Evolutionary conservation across 1,284 basidiomycete genomes (phyloP), one percentile per base, ranked within the genome.

Genomic region (Ceratobasidium sp.): DNA sequence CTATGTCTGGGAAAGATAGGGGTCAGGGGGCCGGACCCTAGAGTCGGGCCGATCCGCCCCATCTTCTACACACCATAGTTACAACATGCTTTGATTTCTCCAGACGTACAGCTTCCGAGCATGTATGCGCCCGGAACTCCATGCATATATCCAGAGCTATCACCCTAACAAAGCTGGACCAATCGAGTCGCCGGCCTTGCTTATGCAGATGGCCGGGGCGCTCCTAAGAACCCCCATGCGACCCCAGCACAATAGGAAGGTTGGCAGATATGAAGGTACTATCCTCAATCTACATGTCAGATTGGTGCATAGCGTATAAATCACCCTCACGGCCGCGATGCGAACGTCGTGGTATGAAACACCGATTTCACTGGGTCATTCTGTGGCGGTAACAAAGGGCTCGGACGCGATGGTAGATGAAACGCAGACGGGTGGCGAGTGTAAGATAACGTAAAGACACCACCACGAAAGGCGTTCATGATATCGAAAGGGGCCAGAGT

Each of bases 291-390:
- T 89, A 90, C 15, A 87, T 88, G 80, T 88, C 89, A 51, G 86
- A 86, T 79, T 87, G 83, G 80, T 90, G 90, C 87, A 91, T 87
- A 52, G 85, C 80, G 83, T 89, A 90, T 40, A 91, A 81, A 34
- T 88, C 89, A 69, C 88, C 87, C 78, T 87, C 84, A 90, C 84
- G 56, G 89, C 89, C 22, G 83, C 80, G 80, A 88, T 87, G 80
- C 88, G 89, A 25, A 77, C 82, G 37, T 81, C 82, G 81, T 90
- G 90, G 71, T 86, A 88, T 0, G 89, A 89, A 57, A 87, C 86
- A 78, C 90, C 89, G 62, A 90, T 86, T 81, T 91, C 90, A 74
- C 90, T 83, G 78, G 91, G 86, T 90, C 90, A 91, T 37, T 81
- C 79, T 4, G 90, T 90, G 7, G 90, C 89, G 57, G 81, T 86